Percentiles rank a stretch among this genome's conserved stretches.
Evolutionary conservation across 257 asterid genomes (phyloP).

Genomic region (Petunia secreta): DNA sequence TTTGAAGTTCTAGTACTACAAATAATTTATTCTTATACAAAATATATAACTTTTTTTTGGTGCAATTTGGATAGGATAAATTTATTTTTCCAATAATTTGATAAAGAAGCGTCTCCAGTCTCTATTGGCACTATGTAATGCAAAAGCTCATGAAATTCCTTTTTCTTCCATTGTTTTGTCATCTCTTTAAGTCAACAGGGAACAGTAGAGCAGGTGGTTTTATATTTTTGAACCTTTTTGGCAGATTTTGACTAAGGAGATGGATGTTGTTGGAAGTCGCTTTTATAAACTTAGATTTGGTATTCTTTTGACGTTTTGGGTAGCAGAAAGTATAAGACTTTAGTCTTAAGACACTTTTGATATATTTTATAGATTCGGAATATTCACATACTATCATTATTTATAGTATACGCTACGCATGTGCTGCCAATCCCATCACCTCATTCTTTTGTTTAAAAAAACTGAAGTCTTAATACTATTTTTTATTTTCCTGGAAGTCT

Average conservation of each 20-base stretch:
- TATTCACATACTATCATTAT: not conserved
- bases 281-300: conserved; percentile 21
- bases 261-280: conserved; percentile 6
- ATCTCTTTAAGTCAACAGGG: not conserved
- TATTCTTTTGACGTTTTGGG: conserved; percentile 16
- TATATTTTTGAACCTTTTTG: not conserved
- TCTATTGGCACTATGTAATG: too few relatives aligned
- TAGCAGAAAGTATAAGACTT: too few relatives aligned
- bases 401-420: not conserved
- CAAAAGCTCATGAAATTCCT: too few relatives aligned
- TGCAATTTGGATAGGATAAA: too few relatives aligned
- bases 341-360: not conserved
- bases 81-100: too few relatives aligned
- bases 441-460: not conserved
- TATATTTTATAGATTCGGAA: not conserved
- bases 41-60: too few relatives aligned
- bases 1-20: too few relatives aligned
- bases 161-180: not conserved
- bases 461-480: too few relatives aligned
- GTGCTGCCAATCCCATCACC: conserved; percentile 14
- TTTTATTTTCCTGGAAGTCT: too few relatives aligned
- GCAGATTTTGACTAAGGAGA: conserved; percentile 10
- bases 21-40: too few relatives aligned
- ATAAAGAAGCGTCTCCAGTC: too few relatives aligned
- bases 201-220: conserved; percentile 17